phyloP scores from a whole-genome alignment of 768 basidiomycete species.

The Postia placenta region DNA sequence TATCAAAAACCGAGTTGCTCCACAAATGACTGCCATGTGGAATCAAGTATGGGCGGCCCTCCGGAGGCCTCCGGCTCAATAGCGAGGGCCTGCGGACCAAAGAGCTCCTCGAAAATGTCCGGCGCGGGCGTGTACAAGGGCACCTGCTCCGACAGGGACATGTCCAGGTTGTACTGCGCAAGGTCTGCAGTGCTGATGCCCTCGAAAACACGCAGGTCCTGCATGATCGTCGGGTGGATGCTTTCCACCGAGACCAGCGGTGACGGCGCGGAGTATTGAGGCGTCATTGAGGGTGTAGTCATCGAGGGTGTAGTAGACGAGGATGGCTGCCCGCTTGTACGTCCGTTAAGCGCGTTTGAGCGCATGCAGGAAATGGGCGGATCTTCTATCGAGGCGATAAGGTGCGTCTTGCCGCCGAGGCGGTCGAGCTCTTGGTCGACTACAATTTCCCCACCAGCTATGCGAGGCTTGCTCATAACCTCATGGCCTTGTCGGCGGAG shows the following conservation, averaged over 20 bases:
- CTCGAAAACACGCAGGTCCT: slow-evolving; percentile 44
- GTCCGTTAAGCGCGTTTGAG: background rate
- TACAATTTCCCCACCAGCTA: slow-evolving; percentile 1
- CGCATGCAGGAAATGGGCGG: background rate
- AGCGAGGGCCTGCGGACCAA: background rate
- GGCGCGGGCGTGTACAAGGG: slow-evolving; percentile 4
- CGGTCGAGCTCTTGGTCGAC: slow-evolving; percentile 25
- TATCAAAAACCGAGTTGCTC: slow-evolving; percentile 56
- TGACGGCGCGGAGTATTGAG: background rate
- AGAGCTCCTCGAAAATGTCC: slow-evolving; percentile 5
- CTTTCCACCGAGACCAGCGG: slow-evolving; percentile 12
- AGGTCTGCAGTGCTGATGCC: slow-evolving; percentile 18
- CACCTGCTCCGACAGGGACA: slow-evolving; percentile 24
- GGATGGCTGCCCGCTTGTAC: background rate
- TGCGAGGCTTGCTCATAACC: slow-evolving; percentile 17
- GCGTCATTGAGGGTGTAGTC: background rate
- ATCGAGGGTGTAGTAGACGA: background rate
- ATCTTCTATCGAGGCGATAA: slow-evolving; percentile 12
- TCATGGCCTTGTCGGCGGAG: slow-evolving; percentile 26
- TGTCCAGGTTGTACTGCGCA: slow-evolving; percentile 22
- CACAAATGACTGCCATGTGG: slow-evolving; percentile 62
- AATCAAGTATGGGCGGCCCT: slow-evolving; percentile 39
- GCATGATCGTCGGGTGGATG: slow-evolving; percentile 48
- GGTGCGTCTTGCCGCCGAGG: slow-evolving; percentile 26
- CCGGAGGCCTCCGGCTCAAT: slow-evolving; percentile 8